Evolutionary conservation across 768 basidiomycete species (phyloP).

Genomic region (Cytidiella melzeri): DNA sequence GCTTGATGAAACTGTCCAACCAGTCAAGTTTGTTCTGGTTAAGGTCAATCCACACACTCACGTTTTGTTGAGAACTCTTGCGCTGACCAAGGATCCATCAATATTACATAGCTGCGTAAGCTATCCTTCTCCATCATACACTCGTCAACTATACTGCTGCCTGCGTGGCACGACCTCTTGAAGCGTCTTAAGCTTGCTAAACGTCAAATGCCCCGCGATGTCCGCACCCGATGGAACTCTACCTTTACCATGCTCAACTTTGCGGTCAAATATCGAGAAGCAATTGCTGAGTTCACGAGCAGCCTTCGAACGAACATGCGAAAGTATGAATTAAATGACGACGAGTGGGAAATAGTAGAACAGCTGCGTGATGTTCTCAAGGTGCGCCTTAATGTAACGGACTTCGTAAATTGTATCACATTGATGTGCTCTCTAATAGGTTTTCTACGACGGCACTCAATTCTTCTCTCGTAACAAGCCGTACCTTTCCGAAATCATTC

Average conservation of each 20-base stretch:
- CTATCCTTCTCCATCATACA: constrained; percentile 19
- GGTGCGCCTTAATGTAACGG: constrained; percentile 10
- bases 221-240: constrained; percentile 25
- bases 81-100: no score
- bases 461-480: constrained; percentile 17
- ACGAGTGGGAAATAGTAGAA: constrained; percentile 22
- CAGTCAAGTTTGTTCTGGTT: neutral
- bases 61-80: no score
- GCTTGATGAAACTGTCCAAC: neutral
- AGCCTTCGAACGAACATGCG: constrained; percentile 17
- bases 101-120: constrained; percentile 17
- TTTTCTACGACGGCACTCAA: constrained; percentile 21
- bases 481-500: constrained; percentile 26
- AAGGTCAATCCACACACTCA: neutral
- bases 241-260: constrained; percentile 27
- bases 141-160: constrained; percentile 18
- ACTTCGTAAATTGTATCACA: neutral
- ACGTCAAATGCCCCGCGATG: constrained; percentile 18
- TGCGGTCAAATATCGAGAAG: constrained; percentile 23
- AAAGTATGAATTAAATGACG: constrained; percentile 11
- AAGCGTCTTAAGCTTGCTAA: neutral
- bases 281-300: constrained; percentile 22
- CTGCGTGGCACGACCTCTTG: constrained; percentile 13
- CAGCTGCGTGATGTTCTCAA: constrained; percentile 20
- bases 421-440: constrained; percentile 8